Evolutionary conservation across 345 rosid species (phyloP), one percentile per base, ranked within the genome.

Genomic region (Geranium brycei): DNA sequence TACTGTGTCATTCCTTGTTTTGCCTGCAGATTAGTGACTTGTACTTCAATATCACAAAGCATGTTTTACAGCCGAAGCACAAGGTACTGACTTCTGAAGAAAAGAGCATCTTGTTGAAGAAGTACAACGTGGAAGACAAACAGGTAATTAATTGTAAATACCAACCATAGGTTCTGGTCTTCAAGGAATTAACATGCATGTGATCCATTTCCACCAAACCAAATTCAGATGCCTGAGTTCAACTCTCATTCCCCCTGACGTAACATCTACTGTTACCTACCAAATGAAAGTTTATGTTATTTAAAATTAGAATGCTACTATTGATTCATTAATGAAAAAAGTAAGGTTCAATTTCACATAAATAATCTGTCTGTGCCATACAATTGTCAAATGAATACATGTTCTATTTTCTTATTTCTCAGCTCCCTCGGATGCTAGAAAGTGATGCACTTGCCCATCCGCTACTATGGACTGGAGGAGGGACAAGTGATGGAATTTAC

Each of bases 381-480:
- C 7, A 13, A 35, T 35, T 8, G 15, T 23, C 28, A 23, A 47
- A 47, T 13, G 7, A 47, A 47, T 77, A 83, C 55, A 15, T 55
- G 17, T 31, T 69, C 7, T 35, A 35, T 18, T 38, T 23, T 30
- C 12, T 38, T 17, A 7, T 58, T 68, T 8, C 38, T 47, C 73
- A 78, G 83, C 75, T 80, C 51, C 83, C 81, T 14, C 76, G 60
- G 51, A 58, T 80, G 66, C 55, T 74, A 19, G 66, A 19, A 71
- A 67, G 59, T 40, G 83, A 80, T 72, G 75, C 79, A 5, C 67
- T 77, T 23, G 28, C 28, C 28, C n/a, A n/a, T n/a, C n/a, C 2
- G 28, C 28, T 23, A 80, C 67, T 77, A 77, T 72, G 83, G 81
- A 18, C 72, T 80, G 4, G 62, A 23, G 28, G 28, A 23, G 28